Percentiles rank a stretch among this genome's conserved stretches.
Evolutionary conservation across 305 asterid genomes (phyloP).

Genomic region (Solanum chacoense): DNA sequence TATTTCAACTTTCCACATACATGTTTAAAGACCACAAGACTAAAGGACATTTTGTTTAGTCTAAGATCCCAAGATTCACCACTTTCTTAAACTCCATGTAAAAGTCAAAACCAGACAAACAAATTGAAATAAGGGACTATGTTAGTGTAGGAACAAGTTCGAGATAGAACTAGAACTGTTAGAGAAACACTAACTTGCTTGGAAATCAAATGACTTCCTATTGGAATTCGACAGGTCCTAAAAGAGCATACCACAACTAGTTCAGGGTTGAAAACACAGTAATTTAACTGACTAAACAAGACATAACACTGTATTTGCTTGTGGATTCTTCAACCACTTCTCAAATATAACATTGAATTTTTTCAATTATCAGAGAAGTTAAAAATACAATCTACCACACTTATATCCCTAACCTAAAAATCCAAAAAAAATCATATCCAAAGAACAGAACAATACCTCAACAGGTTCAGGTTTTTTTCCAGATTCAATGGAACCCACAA

Average conservation of each 20-base stretch:
- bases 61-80: neutral
- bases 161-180: neutral
- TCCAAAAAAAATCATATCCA: neutral
- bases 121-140: neutral
- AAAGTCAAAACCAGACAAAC: neutral
- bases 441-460: neutral
- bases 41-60: too few relatives aligned
- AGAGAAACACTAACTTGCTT: neutral
- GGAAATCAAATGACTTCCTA: neutral
- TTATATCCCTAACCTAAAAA: neutral
- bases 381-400: neutral
- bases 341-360: neutral
- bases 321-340: neutral
- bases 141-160: neutral
- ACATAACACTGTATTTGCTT: neutral
- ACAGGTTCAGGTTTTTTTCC: constrained; percentile 1
- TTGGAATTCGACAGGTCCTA: neutral
- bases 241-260: neutral
- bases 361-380: neutral
- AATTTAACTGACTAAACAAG: neutral
- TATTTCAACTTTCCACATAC: neutral
- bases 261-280: neutral
- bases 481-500: constrained; percentile 27
- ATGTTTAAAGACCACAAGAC: neutral
- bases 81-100: neutral